A percentile compares a stretch with the other conserved stretches of the same genome.
Conservation (phyloP, 305 asterid species). For the Fraxinus dipetala region DNA sequence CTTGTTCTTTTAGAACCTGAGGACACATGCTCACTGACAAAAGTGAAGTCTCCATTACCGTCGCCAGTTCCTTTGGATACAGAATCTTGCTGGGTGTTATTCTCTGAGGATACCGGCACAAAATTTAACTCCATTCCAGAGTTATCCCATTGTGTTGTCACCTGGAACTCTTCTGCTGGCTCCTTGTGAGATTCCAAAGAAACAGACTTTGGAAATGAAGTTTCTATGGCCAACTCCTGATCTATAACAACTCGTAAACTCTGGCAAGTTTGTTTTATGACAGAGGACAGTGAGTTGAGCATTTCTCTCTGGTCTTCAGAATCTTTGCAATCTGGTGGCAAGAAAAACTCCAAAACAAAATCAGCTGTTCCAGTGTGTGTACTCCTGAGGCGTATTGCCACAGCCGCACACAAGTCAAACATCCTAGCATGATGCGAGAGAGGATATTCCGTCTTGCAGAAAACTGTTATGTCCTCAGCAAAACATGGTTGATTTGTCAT, state of each 20-base stretch:
- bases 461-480: constrained; percentile 49
- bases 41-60: constrained; percentile 35
- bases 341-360: constrained; percentile 73
- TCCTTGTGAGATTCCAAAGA: constrained; percentile 41
- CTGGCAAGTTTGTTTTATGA: constrained; percentile 55
- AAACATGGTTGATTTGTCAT: constrained; percentile 67
- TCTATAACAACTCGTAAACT: constrained; percentile 61
- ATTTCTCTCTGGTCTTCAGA: constrained; percentile 54
- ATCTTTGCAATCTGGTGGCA: constrained; percentile 58
- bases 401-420: constrained; percentile 48
- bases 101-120: constrained; percentile 30
- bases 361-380: constrained; percentile 56
- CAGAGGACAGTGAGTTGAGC: constrained; percentile 61
- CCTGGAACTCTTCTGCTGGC: constrained; percentile 43
- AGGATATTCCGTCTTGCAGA: constrained; percentile 69
- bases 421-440: constrained; percentile 63
- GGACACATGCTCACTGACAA: constrained; percentile 31
- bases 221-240: constrained; percentile 56
- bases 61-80: constrained; percentile 34
- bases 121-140: constrained; percentile 26
- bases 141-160: constrained; percentile 44
- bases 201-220: constrained; percentile 26
- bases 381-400: constrained; percentile 72
- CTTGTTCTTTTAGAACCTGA: constrained; percentile 36
- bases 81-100: constrained; percentile 28